Percentiles rank a stretch among this genome's conserved stretches.
Conservation (phyloP, 2,329 filamentous ascomycete genomes). For the Monosporascus sp. region DNA sequence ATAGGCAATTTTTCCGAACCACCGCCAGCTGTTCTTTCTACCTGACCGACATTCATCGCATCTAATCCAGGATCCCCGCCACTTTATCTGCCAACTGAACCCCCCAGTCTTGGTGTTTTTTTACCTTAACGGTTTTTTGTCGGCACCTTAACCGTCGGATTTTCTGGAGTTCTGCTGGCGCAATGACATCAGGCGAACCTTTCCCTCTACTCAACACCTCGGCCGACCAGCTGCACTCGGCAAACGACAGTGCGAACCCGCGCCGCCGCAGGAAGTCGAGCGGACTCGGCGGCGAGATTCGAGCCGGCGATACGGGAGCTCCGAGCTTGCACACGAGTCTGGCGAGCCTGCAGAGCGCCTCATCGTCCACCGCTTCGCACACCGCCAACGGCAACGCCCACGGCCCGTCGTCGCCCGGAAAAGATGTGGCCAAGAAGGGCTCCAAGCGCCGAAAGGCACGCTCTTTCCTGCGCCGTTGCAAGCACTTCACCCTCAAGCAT, state of each 20-base stretch:
- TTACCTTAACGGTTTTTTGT: neutral
- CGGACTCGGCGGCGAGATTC: slow-evolving; percentile 46
- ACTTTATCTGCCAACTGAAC: slow-evolving; percentile 3
- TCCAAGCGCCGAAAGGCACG: slow-evolving; percentile 52
- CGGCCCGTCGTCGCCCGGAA: slow-evolving; percentile 16
- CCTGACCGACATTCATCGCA: neutral
- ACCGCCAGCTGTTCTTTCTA: too few species aligned
- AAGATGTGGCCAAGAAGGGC: slow-evolving; percentile 32
- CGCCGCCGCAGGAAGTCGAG: slow-evolving; percentile 53
- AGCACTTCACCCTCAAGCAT: slow-evolving; percentile 48
- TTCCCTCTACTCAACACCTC: slow-evolving; percentile 50
- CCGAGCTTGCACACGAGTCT: slow-evolving; percentile 49
- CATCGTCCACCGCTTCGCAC: slow-evolving; percentile 14
- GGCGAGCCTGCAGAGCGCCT: slow-evolving; percentile 34
- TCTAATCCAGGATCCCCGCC: neutral
- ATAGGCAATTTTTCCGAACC: neutral
- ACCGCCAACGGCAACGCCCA: slow-evolving; percentile 13
- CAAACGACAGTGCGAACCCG: slow-evolving; percentile 28
- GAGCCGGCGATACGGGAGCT: slow-evolving; percentile 50
- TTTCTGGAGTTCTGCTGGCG: neutral
- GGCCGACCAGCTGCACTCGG: slow-evolving; percentile 42
- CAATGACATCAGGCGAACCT: slow-evolving; percentile 45
- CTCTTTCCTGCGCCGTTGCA: slow-evolving; percentile 47
- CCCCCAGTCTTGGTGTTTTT: neutral
- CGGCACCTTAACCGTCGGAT: neutral